A percentile compares a stretch with the other conserved stretches of the same genome.
Conservation (phyloP, 495 filamentous ascomycete species). For the Chaetomium fimeti region DNA sequence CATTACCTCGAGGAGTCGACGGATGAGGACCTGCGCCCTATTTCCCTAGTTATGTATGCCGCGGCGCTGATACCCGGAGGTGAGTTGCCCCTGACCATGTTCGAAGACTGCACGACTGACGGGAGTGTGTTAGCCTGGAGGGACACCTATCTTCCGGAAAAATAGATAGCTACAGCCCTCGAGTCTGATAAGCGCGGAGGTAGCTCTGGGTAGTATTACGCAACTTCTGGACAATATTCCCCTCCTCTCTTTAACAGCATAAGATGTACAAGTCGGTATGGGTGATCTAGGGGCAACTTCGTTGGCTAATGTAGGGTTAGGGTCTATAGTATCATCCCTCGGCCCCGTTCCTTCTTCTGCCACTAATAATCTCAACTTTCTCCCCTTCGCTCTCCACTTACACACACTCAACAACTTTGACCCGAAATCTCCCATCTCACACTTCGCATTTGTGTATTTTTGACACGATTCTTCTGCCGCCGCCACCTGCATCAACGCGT, state of each 20-base stretch:
- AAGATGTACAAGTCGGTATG: no score
- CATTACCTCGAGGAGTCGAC: conserved; percentile 44
- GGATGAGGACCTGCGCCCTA: conserved; percentile 55
- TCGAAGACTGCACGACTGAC: conserved; percentile 2
- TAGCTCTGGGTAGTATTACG: not conserved
- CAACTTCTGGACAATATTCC: not conserved
- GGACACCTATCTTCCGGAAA: conserved; percentile 17
- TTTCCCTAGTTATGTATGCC: conserved; percentile 66
- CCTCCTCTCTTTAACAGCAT: not conserved
- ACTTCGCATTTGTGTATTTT: not conserved
- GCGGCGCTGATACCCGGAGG: conserved; percentile 61
- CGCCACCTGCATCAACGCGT: not conserved
- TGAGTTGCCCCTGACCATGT: conserved; percentile 37
- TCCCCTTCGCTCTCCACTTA: not conserved
- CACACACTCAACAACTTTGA: not conserved
- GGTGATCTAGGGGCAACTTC: no score
- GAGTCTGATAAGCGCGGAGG: not conserved
- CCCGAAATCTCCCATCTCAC: not conserved
- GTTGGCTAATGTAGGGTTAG: not conserved
- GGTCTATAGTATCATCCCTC: not conserved
- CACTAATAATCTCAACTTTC: not conserved
- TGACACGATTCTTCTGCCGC: not conserved
- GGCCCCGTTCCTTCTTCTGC: no score
- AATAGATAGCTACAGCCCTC: not conserved
- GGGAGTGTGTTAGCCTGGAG: conserved; percentile 19